Evolutionary conservation across 257 asterid species (phyloP), one percentile per base, ranked within the genome.

Genomic region (Nicotiana sylvestris): DNA sequence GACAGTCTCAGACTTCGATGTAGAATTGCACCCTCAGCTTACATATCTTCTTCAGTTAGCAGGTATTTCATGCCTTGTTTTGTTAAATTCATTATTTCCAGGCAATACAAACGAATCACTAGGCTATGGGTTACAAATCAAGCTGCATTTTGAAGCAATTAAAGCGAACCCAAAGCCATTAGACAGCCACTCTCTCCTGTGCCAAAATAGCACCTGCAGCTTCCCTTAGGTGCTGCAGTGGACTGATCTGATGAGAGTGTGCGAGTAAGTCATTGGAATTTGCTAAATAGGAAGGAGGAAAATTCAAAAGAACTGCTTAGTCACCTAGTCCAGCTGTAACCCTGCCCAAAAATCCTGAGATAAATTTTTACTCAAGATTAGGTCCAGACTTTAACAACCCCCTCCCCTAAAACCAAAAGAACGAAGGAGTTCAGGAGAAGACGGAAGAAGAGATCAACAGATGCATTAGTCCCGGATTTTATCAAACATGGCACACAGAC

Each of bases 21-120:
- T 83, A 88, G 95, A 61, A 88, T 95, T 81, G 95, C 97, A 46
- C 91, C 94, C 68, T 87, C 97, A 25, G 94, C 97, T 83, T 93
- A 95, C 82, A 83, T 93, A 81, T 77, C 98, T 49, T 25, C 97
- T 21, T 77, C 95, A n/a, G 65, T 93, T 86, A 82, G 92, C 85
- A 92, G 98, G 98, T 95, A 91, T 39, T 8, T 81, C 56, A 43
- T 27, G 60, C 61, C 64, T 29, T 46, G 64, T 30, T 46, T 65
- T 18, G 60, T 33, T 25, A 58, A 55, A 25, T 81, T 81, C 39
- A 60, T 79, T 58, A 5, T 79, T 79, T 61, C 18, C 9, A 35
- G n/a, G 25, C 72, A 43, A 8, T 43, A 43, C 51, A 43, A 7
- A 1, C 3, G 51, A 43, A 43, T 43, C 51, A 2, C 11, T 43